Conservation (phyloP, 75 land plant species). For the Selaginella tamariscina region DNA sequence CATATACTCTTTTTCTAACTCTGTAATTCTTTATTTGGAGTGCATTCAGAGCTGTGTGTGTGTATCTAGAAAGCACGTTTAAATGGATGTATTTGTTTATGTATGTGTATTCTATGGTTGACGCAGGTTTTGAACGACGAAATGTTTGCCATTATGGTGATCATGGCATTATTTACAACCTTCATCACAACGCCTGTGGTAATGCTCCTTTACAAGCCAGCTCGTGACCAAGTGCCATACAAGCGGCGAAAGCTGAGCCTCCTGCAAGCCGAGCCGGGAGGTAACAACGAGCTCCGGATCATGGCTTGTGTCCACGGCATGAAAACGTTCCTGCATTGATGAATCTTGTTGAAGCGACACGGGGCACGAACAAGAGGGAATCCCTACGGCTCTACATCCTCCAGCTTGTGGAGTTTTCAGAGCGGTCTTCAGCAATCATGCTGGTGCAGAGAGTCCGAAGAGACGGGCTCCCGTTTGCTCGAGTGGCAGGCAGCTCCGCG, state of each 20-base stretch:
- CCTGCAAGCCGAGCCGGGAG: constrained; percentile 2
- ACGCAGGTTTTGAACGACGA: constrained; percentile 40
- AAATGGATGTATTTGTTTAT: too few relatives aligned
- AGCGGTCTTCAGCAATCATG: constrained; percentile 20
- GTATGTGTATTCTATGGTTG: too few relatives aligned
- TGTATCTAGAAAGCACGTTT: too few relatives aligned
- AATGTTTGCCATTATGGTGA: constrained; percentile 43
- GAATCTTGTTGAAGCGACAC: constrained; percentile 32
- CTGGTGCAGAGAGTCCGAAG: constrained; percentile 10
- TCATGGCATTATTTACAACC: constrained; percentile 22
- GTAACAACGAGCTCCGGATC: constrained; percentile 38
- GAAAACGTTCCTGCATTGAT: constrained; percentile 37
- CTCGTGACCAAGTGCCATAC: constrained; percentile 14
- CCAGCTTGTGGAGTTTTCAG: constrained; percentile 57
- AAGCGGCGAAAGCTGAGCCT: constrained; percentile 15
- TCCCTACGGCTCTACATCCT: constrained; percentile 37
- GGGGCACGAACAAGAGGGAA: constrained; percentile 4
- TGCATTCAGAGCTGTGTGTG: too few relatives aligned
- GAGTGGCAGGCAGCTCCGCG: constrained; percentile 21
- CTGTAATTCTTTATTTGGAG: too few relatives aligned
- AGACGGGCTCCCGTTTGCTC: constrained; percentile 4
- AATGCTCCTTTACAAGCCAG: constrained; percentile 23
- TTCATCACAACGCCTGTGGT: constrained; percentile 29
- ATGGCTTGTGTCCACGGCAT: constrained; percentile 41
- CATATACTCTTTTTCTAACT: too few relatives aligned